Percentiles rank a stretch among this genome's conserved stretches.
Evolutionary conservation across 768 basidiomycete genomes (phyloP).

Genomic region (Gloeophyllum trabeum): DNA sequence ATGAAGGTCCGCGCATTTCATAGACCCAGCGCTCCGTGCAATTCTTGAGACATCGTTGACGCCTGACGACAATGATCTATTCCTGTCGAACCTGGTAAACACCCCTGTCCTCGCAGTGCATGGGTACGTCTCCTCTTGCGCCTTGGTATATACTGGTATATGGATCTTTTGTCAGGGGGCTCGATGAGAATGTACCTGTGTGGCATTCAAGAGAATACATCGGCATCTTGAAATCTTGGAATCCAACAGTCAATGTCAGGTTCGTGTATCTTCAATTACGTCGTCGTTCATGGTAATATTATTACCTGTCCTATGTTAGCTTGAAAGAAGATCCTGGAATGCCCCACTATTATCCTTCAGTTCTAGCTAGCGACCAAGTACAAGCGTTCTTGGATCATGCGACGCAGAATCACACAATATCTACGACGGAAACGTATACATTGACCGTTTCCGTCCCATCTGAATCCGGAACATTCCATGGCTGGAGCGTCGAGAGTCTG

Average conservation of each 20-base stretch:
- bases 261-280: conserved; percentile 18
- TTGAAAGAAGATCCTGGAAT: conserved; percentile 50
- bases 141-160: neutral
- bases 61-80: conserved; percentile 82
- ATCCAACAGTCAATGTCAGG: conserved; percentile 39
- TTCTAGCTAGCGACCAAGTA: conserved; percentile 46
- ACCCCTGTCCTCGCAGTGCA: conserved; percentile 68
- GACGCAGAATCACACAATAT: conserved; percentile 4
- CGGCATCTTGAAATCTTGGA: conserved; percentile 47
- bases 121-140: conserved; percentile 38
- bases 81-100: conserved; percentile 65
- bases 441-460: conserved; percentile 61
- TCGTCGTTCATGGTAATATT: neutral
- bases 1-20: conserved; percentile 56
- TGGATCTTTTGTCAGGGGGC: conserved; percentile 34
- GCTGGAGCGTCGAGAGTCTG: conserved; percentile 53
- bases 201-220: conserved; percentile 73
- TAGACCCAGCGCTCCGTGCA: conserved; percentile 63
- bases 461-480: conserved; percentile 61
- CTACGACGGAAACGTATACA: conserved; percentile 34
- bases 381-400: conserved; percentile 39
- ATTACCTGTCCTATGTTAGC: conserved; percentile 20
- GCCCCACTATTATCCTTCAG: conserved; percentile 60
- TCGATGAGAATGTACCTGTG: conserved; percentile 79
- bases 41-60: conserved; percentile 68